A percentile compares a stretch with the other conserved stretches of the same genome.
These are phyloP conservation scores for Pythium sukuiense DNA, from an alignment of 352 stramenopile species.

Conservation along the genomic window DNA sequence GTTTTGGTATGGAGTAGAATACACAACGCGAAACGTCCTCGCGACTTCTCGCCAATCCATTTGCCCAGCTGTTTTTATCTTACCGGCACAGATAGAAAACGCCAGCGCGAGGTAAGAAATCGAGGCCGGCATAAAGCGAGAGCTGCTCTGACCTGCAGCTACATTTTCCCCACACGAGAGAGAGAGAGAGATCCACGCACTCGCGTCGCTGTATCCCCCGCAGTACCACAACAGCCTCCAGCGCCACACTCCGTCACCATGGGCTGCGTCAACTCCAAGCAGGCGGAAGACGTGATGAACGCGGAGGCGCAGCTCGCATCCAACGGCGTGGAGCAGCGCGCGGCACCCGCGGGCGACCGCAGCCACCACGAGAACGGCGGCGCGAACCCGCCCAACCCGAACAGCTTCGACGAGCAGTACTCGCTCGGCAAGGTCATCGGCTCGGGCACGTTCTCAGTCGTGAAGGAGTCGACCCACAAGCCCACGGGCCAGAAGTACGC, in stretches of 20 bases:
- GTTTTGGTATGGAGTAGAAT: background rate
- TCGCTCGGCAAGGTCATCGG: slow-evolving; percentile 86
- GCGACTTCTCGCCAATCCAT: slow-evolving; percentile 12
- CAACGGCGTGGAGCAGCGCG: slow-evolving; percentile 37
- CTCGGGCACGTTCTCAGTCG: slow-evolving; percentile 89
- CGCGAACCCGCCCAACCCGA: slow-evolving; percentile 41
- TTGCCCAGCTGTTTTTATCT: slow-evolving; percentile 14
- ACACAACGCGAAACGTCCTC: background rate
- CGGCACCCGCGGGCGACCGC: slow-evolving; percentile 15
- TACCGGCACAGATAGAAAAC: slow-evolving; percentile 23
- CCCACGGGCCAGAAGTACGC: slow-evolving; percentile 83
- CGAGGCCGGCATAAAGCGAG: background rate
- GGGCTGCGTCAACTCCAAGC: slow-evolving; percentile 78
- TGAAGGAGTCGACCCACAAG: slow-evolving; percentile 84
- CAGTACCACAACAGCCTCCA: slow-evolving; percentile 5
- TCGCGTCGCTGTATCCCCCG: background rate
- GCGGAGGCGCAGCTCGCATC: slow-evolving; percentile 36
- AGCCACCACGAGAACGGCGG: slow-evolving; percentile 10
- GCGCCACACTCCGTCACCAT: slow-evolving; percentile 28
- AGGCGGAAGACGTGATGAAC: slow-evolving; percentile 53
- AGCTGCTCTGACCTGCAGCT: background rate
- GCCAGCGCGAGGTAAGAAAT: slow-evolving; percentile 22
- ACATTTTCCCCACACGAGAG: background rate
- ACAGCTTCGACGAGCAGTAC: slow-evolving; percentile 86
- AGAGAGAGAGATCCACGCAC: background rate